Base-by-base conservation (phyloP, 441 rosid genomes). In the Adansonia rubrostipa region DNA sequence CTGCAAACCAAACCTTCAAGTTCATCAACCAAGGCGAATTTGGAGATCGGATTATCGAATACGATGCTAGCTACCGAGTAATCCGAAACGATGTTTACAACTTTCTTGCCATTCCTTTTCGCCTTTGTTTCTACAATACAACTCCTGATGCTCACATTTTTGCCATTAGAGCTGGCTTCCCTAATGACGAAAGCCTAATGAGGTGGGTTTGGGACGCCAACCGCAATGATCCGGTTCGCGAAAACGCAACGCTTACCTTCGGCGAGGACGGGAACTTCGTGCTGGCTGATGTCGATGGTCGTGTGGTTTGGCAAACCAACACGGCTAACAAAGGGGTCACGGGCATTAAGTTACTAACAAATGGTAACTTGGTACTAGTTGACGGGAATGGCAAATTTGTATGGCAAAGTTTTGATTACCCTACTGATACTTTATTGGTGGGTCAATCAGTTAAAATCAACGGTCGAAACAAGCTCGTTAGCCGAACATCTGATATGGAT, bases 181-280 rank as follows among this genome's bases (percentile, higher is more conserved):
- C 72, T 4, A 69, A 51, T 2, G 87, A 80, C 4, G 87, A 84
- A 58, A 73, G 75, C 0, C 61, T 69, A 1, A 77, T 78, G 64
- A 77, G 89, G 3, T 90, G 89, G 89, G 91, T 90, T 1, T 89
- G 94, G 96, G 96, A 90, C 72, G 94, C 92, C 2, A 90, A 92
- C 74, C 53, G 91, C 0, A 89, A 86, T 64, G 82, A 84, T 57
- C 94, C 92, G 0, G 92, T 92, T 44, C 77, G 84, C 4, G 87
- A 91, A 76, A 87, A 90, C 24, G 90, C 92, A 1, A 86, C 90
- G 5, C 84, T 92, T 73, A 74, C 88, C 20, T 83, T 90, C 22
- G 88, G 91, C 0, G 74, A 77, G 9, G 81, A 89, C 11, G 97
- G 96, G 0, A 92, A 90, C 58, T 91, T 92, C 2, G 86, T 90